A percentile compares a stretch with the other conserved stretches of the same genome.
Conservation (phyloP, 169 alveolate species). For the Theileria orientalis region DNA sequence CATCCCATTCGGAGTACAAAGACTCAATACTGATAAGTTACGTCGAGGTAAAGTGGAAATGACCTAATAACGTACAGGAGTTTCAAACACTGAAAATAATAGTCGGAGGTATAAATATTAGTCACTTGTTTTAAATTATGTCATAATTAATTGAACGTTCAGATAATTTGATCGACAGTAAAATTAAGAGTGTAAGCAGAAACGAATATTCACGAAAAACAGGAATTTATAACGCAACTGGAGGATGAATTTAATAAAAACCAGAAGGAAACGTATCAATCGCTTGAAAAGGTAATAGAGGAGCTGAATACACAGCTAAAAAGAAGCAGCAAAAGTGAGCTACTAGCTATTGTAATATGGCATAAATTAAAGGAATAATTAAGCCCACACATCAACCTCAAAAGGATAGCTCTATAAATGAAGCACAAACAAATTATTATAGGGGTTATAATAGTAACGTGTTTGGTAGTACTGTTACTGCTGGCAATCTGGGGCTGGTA, state of each 20-base stretch:
- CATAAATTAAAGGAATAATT: too few species aligned
- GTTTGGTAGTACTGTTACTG: too few species aligned
- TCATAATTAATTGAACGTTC: not conserved
- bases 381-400: too few species aligned
- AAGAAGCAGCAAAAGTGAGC: not conserved
- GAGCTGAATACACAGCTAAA: not conserved
- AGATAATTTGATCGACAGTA: not conserved
- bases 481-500: too few species aligned
- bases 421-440: too few species aligned
- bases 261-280: slow-evolving; percentile 21
- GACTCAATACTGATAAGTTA: not conserved
- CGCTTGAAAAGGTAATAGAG: slow-evolving; percentile 23
- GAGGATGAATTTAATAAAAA: slow-evolving; percentile 8
- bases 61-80: not conserved
- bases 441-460: too few species aligned
- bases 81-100: slow-evolving; percentile 9
- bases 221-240: slow-evolving; percentile 15
- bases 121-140: not conserved
- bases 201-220: not conserved
- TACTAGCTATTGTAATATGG: too few species aligned
- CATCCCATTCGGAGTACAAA: not conserved
- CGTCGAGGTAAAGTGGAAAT: not conserved
- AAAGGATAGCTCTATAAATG: too few species aligned
- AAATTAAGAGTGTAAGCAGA: not conserved
- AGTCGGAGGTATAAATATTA: slow-evolving; percentile 3